Percentiles rank a stretch among this genome's conserved stretches.
Conservation (phyloP, 345 rosid genomes). For the Raphanus sativus region DNA sequence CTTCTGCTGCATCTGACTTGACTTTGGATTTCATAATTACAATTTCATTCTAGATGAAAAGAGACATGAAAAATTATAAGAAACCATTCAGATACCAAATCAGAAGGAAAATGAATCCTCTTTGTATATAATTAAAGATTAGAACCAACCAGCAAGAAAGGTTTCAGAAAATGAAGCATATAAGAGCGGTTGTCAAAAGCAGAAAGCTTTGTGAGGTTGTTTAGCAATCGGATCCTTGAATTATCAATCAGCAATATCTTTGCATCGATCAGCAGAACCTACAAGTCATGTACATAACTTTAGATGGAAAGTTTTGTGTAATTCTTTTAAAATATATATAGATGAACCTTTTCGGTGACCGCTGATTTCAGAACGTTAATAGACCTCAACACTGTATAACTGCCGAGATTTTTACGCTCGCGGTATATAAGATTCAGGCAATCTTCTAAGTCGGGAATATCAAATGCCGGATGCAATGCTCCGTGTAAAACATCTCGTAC, state of each 20-base stretch:
- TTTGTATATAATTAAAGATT: not conserved
- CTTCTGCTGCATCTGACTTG: not conserved
- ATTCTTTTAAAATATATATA: not conserved
- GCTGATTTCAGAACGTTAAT: not conserved
- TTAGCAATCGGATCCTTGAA: not conserved
- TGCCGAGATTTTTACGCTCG: not conserved
- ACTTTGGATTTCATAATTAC: not conserved
- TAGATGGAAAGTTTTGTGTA: not conserved
- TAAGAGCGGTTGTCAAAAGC: slow-evolving; percentile 6
- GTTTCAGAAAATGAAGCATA: not conserved
- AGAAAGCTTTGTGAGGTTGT: not conserved
- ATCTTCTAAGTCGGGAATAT: not conserved
- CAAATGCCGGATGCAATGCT: not conserved
- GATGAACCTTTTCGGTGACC: not conserved
- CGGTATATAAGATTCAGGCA: slow-evolving; percentile 7
- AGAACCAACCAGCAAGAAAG: not conserved
- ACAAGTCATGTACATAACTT: not conserved
- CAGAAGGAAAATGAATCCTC: not conserved
- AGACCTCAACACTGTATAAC: not conserved
- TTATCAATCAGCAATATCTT: slow-evolving; percentile 15
- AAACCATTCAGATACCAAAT: not conserved
- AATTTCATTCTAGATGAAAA: not conserved
- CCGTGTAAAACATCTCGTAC: slow-evolving; percentile 26
- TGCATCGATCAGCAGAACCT: not conserved
- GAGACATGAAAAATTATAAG: not conserved